Percentiles rank a stretch among this genome's conserved stretches.
Conservation (phyloP, 805 yeast genomes). For the Candida arabinofermentans region DNA sequence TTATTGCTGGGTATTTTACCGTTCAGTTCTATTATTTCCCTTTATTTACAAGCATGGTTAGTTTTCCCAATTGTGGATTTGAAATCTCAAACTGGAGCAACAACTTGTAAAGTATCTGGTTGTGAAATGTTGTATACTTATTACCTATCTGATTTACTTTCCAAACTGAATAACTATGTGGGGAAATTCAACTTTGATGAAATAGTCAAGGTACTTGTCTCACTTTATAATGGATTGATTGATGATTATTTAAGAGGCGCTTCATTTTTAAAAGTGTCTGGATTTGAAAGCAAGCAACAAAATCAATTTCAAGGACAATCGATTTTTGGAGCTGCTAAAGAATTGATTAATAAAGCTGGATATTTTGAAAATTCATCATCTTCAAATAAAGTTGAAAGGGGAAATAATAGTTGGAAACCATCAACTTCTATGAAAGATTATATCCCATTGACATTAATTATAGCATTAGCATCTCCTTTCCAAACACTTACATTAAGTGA, state of each 20-base stretch:
- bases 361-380: background rate
- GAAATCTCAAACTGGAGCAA: conserved; percentile 2
- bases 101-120: conserved; percentile 43
- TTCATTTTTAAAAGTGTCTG: conserved; percentile 9
- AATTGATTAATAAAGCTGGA: background rate
- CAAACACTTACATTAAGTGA: background rate
- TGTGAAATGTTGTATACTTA: conserved; percentile 46
- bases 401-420: background rate
- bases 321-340: background rate
- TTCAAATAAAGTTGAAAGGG: background rate
- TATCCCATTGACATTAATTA: background rate
- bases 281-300: no score
- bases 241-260: conserved; percentile 10
- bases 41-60: conserved; percentile 57
- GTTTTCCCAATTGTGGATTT: conserved; percentile 39
- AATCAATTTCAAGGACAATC: no score
- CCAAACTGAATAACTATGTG: conserved; percentile 26
- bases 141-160: conserved; percentile 50
- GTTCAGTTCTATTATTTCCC: conserved; percentile 44
- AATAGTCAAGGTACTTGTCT: conserved; percentile 1
- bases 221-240: conserved; percentile 13
- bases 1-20: conserved; percentile 51
- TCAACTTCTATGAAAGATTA: background rate
- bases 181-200: conserved; percentile 14
- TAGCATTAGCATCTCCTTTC: background rate